Conservation (phyloP, 2,329 filamentous ascomycete genomes). For the Setomelanomma holmii region DNA sequence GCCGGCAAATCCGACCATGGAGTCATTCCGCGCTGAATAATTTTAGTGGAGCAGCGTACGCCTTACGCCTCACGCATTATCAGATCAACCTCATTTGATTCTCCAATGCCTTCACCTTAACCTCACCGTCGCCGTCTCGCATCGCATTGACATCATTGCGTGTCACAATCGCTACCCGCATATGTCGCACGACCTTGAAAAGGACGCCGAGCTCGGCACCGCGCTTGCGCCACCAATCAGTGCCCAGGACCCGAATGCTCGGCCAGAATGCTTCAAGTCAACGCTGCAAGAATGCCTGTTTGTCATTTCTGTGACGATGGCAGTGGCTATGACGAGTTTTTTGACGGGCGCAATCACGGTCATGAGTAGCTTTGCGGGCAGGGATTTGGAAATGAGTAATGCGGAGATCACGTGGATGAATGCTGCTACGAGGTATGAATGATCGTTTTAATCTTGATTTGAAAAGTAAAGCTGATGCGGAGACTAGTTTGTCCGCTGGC, state of each 20-base stretch:
- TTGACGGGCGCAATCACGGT: constrained; percentile 66
- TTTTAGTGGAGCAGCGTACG: neutral
- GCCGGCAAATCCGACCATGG: neutral
- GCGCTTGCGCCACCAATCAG: constrained; percentile 25
- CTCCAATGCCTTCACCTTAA: neutral
- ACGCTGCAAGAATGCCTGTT: constrained; percentile 70
- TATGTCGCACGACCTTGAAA: neutral
- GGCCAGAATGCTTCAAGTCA: constrained; percentile 67
- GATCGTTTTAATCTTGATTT: neutral
- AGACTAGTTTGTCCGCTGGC: constrained; percentile 64
- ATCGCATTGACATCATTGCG: too few relatives aligned
- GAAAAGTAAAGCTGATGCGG: neutral
- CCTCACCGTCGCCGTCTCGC: too few relatives aligned
- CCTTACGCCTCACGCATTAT: too few relatives aligned
- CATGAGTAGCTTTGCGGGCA: constrained; percentile 67
- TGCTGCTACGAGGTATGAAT: constrained; percentile 63
- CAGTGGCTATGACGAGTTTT: constrained; percentile 69
- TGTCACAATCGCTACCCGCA: too few relatives aligned
- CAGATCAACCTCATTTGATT: neutral
- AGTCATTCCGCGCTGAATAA: neutral
- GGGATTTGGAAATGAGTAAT: constrained; percentile 67
- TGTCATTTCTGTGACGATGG: constrained; percentile 71
- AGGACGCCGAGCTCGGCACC: constrained; percentile 20
- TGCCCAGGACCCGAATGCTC: constrained; percentile 39
- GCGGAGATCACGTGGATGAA: constrained; percentile 73